A percentile compares a stretch with the other conserved stretches of the same genome.
These are phyloP conservation scores for Oidium heveae DNA, from an alignment of 2,329 filamentous ascomycete genomes.

Conservation along the genomic window DNA sequence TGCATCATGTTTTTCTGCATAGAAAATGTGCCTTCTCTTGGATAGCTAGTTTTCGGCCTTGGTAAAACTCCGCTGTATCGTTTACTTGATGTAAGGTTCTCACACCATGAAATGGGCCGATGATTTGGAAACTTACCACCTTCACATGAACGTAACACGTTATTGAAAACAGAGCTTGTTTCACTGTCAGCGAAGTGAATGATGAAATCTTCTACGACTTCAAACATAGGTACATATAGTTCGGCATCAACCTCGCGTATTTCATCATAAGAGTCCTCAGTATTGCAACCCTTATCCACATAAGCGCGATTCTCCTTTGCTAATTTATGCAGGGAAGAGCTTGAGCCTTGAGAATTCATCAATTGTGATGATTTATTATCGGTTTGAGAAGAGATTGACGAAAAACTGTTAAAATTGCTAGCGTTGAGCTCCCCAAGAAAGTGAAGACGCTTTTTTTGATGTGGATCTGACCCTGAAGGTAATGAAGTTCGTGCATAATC, in stretches of 20 bases:
- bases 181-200: slow-evolving; percentile 25
- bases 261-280: slow-evolving; percentile 2
- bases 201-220: slow-evolving; percentile 28
- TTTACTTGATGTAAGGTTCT: background rate
- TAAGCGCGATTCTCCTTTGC: background rate
- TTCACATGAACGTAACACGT: slow-evolving; percentile 22
- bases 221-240: slow-evolving; percentile 19
- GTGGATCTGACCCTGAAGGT: background rate
- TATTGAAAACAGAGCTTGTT: slow-evolving; percentile 17
- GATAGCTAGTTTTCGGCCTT: background rate
- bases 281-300: slow-evolving; percentile 18
- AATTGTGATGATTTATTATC: background rate
- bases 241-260: background rate
- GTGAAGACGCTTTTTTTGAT: background rate
- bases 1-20: background rate
- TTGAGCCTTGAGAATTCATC: slow-evolving; percentile 1
- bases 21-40: too few species aligned
- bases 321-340: background rate
- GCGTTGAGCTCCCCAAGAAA: background rate
- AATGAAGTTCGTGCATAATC: background rate
- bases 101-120: background rate
- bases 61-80: background rate
- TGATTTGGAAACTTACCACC: slow-evolving; percentile 15
- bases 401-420: background rate
- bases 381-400: background rate